Percentiles rank a stretch among this genome's conserved stretches.
Conservation (phyloP, 2,329 filamentous ascomycete genomes). For the Berkeleyomyces rouxiae region DNA sequence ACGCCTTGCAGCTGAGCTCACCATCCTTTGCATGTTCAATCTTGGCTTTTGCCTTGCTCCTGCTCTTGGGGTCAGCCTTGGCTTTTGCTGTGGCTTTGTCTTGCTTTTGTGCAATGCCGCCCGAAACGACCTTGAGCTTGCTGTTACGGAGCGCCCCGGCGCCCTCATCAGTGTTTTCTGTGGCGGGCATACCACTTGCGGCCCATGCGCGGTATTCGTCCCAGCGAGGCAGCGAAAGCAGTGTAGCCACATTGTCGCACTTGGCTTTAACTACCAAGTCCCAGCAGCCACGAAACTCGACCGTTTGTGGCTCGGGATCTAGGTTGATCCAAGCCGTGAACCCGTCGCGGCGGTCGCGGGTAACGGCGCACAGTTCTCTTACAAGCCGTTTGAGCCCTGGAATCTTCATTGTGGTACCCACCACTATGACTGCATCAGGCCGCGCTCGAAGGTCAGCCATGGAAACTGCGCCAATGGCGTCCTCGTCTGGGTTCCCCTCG, state of each 20-base stretch:
- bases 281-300: conserved; percentile 83
- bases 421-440: conserved; percentile 84
- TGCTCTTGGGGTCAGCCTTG: conserved; percentile 15
- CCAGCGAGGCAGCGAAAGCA: conserved; percentile 47
- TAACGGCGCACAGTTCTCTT: conserved; percentile 74
- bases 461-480: conserved; percentile 85
- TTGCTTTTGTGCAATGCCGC: conserved; percentile 12
- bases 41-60: conserved; percentile 25
- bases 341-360: conserved; percentile 67
- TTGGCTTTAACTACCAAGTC: conserved; percentile 77
- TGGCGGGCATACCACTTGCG: conserved; percentile 28
- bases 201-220: conserved; percentile 22
- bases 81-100: conserved; percentile 13
- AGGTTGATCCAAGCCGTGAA: conserved; percentile 91
- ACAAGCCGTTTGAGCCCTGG: conserved; percentile 81
- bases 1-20: conserved; percentile 42
- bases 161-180: conserved; percentile 27
- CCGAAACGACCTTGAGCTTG: conserved; percentile 19
- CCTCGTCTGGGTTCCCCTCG: conserved; percentile 89
- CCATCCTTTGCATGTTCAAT: conserved; percentile 29
- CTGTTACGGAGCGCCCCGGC: conserved; percentile 25
- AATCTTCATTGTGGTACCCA: conserved; percentile 89
- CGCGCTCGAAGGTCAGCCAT: conserved; percentile 68
- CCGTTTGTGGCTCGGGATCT: conserved; percentile 64
- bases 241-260: conserved; percentile 70